Evolutionary conservation across 345 rosid genomes (phyloP).

Genomic region (Citrus unshiu): DNA sequence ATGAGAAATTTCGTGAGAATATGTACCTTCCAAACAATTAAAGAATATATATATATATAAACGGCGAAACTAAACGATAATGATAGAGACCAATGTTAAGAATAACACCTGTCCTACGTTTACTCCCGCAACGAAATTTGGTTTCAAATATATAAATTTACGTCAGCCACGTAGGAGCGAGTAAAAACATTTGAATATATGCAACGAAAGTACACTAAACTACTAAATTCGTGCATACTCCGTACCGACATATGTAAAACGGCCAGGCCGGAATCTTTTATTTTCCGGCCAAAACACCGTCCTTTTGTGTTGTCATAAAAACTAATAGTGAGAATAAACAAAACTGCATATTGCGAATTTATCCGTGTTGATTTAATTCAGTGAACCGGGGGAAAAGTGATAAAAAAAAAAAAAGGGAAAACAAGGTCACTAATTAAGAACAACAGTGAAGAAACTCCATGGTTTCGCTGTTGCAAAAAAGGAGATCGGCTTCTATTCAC

Average conservation of each 20-base stretch:
- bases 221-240: not conserved
- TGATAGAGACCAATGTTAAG: not conserved
- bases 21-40: not conserved
- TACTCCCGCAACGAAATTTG: not conserved
- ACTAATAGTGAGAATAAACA: not conserved
- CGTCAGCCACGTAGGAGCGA: not conserved
- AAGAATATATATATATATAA: not conserved
- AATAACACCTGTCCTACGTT: slow-evolving; percentile 2
- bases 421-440: slow-evolving; percentile 19
- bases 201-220: not conserved
- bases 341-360: too few relatives aligned
- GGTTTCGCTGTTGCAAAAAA: slow-evolving; percentile 32
- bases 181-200: not conserved
- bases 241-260: not conserved
- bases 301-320: not conserved
- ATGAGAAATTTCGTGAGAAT: not conserved
- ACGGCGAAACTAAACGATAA: not conserved
- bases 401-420: not conserved
- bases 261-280: not conserved
- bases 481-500: slow-evolving; percentile 26
- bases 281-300: not conserved
- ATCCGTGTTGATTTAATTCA: slow-evolving; percentile 1
- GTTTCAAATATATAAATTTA: not conserved
- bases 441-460: slow-evolving; percentile 20
- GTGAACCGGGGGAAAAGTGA: not conserved